phyloP scores from a whole-genome alignment of 129 eudicot genomes.

The Tagetes erecta region DNA sequence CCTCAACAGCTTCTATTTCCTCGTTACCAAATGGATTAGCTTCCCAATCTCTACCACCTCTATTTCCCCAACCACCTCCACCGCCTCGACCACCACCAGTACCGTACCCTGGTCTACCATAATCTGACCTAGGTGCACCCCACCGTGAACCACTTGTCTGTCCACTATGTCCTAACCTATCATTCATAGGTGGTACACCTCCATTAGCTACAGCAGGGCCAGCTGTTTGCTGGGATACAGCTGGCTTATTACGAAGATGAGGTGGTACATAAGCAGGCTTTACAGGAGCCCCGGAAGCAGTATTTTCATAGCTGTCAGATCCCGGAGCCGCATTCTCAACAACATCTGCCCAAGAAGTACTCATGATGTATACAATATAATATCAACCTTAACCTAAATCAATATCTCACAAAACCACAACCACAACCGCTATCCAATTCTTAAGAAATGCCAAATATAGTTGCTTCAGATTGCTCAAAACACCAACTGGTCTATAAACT shows the following conservation, averaged over 20 bases:
- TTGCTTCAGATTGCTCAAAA: conserved; percentile 16
- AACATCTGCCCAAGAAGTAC: conserved; percentile 87
- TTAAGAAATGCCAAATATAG: conserved; percentile 8
- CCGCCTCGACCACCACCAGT: conserved; percentile 54
- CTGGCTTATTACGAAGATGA: conserved; percentile 72
- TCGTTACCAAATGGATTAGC: conserved; percentile 78
- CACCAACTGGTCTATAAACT: conserved; percentile 16
- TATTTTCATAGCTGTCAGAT: conserved; percentile 39
- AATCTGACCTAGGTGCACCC: conserved; percentile 58
- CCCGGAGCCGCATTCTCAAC: conserved; percentile 67
- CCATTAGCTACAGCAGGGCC: conserved; percentile 33
- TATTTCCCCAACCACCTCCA: conserved; percentile 62
- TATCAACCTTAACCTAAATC: too few relatives aligned
- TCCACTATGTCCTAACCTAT: conserved; percentile 47
- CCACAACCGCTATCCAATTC: conserved; percentile 1
- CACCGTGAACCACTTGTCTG: conserved; percentile 55
- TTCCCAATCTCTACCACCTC: conserved; percentile 74
- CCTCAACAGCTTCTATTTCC: conserved; percentile 50
- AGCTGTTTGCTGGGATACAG: conserved; percentile 39
- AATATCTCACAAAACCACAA: neutral
- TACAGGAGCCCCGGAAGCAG: conserved; percentile 37
- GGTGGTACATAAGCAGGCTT: conserved; percentile 84
- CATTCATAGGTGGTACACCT: conserved; percentile 45
- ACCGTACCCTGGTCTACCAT: conserved; percentile 40
- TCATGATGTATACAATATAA: conserved; percentile 35